Evolutionary conservation across 2,329 filamentous ascomycete genomes (phyloP), one percentile per base, ranked within the genome.

Genomic region (Penicillium sp.): DNA sequence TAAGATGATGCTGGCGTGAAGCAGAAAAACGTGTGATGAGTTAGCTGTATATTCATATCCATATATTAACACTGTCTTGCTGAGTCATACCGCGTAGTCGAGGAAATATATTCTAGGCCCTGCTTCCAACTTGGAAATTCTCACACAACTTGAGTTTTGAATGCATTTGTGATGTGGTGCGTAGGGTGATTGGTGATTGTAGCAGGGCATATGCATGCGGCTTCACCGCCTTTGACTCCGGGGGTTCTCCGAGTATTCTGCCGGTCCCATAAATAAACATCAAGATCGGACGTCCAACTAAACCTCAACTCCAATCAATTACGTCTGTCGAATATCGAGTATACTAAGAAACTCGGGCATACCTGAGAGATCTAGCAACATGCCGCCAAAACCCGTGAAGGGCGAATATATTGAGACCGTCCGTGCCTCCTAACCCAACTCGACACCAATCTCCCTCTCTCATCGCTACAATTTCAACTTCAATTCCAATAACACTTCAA

Each of bases 401-500:
- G 90, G 90, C 74, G 92, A 97, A 74, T 97, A 97, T 71, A 97
- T 99, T 61, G 93, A 97, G 76, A 99, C 94, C 54, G 92, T 96
- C 81, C 66, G 82, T 61, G 49, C 40, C 38, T 56, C 48, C 20
- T 52, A 52, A 12, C 28, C 59, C 45, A 59, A 58, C 53, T 49
- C 48, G 59, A 28, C 47, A 45, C 46, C 46, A 42, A 35, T 14
- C 20, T 52, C 24, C 52, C 33, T 30, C 35, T 21, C 4, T 42
- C 5, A 21, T 20, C 40, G 23, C 12, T 21, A 8, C 38, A 21
- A 20, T 20, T 42, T 18, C 38, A 18, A 42, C 16, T n/a, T 2
- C 28, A 28, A n/a, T 50, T 38, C 4, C 30, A 24, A 6, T 50
- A 33, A 47, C 21, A 47, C 20, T 3, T 47, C 26, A 24, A n/a